Base-by-base conservation (phyloP, 768 basidiomycete species). In the Rhodotorula paludigena region DNA sequence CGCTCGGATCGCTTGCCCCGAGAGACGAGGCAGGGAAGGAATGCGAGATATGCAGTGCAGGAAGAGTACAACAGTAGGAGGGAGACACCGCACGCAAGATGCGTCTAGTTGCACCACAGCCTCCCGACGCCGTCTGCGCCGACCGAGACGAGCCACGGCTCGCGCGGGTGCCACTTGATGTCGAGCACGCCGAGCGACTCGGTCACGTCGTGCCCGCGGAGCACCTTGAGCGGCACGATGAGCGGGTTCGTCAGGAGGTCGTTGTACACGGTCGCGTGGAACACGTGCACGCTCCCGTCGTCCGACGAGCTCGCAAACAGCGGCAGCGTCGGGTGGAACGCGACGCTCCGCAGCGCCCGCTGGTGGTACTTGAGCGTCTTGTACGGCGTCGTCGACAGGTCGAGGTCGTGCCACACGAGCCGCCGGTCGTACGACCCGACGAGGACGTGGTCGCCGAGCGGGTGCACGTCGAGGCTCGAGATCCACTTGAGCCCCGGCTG, bases 401-500 rank as follows among this genome's bases (percentile, higher is more conserved):
- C 96, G 72, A 99, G 82, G 81, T 99, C 96, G 78, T 98, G 98
- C 96, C 96, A 99, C 78, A 92, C 93, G 23, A 99, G 81, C 78
- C 97, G 96, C 73, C 89, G 87, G 81, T 99, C 96, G 78, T 98
- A 98, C 54, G 91, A 91, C 66, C 96, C 96, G 57, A 99, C 90
- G 68, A 99, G 91, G 68, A 99, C 82, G 81, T 99, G 92, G 75
- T 98, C 93, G 47, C 81, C 81, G 48, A 76, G 68, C 30, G 94
- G 90, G 79, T 99, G 96, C 33, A 99, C 84, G 77, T 98, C 93
- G 87, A 99, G 88, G 16, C 86, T 89, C 42, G 92, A 96, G 76
- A 99, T 97, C 94, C 94, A 98, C 77, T 86, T 87, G 71, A 94
- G 89, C 60, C 93, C 93, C n/a, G 93, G 90, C 76, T 83, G 85